Evolutionary conservation across 768 basidiomycete species (phyloP).

Genomic region (Suillus subluteus): DNA sequence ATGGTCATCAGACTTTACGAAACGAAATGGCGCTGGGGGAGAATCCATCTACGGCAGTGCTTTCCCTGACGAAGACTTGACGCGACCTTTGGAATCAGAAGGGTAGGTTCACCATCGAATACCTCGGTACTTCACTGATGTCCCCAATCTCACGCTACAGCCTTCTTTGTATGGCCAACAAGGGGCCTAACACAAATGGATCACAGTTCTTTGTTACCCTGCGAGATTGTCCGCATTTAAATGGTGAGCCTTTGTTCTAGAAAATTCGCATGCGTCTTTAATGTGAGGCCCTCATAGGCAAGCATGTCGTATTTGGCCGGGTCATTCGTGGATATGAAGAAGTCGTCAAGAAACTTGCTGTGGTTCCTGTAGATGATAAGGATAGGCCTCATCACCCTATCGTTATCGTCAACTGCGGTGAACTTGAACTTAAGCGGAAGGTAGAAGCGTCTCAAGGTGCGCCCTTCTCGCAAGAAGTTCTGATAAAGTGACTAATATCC

Average conservation of each 20-base stretch:
- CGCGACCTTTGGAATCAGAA: constrained; percentile 61
- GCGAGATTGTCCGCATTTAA: constrained; percentile 70
- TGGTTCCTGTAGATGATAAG: constrained; percentile 73
- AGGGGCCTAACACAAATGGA: constrained; percentile 81
- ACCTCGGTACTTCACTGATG: background rate
- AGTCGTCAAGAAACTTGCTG: constrained; percentile 60
- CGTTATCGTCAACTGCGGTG: constrained; percentile 77
- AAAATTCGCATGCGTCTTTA: constrained; percentile 4
- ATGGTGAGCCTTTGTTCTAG: constrained; percentile 50
- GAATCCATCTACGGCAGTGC: constrained; percentile 79
- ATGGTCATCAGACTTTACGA: constrained; percentile 66
- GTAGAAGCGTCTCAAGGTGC: constrained; percentile 21
- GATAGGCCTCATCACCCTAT: constrained; percentile 73
- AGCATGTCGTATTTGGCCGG: constrained; percentile 60
- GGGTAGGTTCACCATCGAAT: constrained; percentile 44
- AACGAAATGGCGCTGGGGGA: constrained; percentile 78
- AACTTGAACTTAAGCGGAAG: constrained; percentile 67
- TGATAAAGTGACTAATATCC: background rate
- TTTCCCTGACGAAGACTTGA: constrained; percentile 80
- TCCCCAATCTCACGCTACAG: constrained; percentile 34
- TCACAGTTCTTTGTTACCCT: constrained; percentile 90
- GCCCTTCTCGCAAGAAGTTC: background rate
- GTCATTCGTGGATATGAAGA: constrained; percentile 64
- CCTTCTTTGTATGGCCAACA: constrained; percentile 90
- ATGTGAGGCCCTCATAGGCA: constrained; percentile 41